phyloP scores from a whole-genome alignment of 805 yeast species.

The Candida xiaguanensis region DNA sequence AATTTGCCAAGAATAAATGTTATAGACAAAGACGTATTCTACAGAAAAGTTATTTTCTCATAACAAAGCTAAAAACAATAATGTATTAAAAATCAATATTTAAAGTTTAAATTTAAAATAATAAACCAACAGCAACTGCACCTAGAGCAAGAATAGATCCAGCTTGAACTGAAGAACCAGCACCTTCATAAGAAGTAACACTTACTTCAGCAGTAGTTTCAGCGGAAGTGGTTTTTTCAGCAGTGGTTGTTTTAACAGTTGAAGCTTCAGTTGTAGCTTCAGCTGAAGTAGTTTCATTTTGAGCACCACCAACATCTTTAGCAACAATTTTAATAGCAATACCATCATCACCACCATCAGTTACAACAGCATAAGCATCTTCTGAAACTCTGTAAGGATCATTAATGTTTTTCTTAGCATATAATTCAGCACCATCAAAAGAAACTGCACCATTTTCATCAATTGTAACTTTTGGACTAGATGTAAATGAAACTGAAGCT shows the following conservation, averaged over 20 bases:
- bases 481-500: constrained; percentile 10
- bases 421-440: constrained; percentile 16
- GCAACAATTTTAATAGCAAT: constrained; percentile 7
- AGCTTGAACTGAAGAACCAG: constrained; percentile 1
- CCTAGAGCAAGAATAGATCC: not conserved
- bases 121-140: constrained; percentile 6
- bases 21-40: no score
- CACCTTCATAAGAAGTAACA: not conserved
- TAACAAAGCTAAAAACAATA: no score
- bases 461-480: constrained; percentile 10
- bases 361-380: constrained; percentile 14
- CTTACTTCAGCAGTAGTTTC: not conserved
- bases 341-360: constrained; percentile 8
- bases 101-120: no score
- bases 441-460: constrained; percentile 8
- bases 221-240: not conserved
- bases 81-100: no score
- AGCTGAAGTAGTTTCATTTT: not conserved
- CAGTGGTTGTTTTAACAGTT: not conserved
- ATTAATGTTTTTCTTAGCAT: constrained; percentile 23
- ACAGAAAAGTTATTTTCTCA: no score
- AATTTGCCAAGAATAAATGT: no score
- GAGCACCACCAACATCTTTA: not conserved
- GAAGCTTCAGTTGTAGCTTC: not conserved
- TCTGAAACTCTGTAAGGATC: constrained; percentile 27